Evolutionary conservation across 177 flowering plant genomes (phyloP).

Genomic region (Vitis hybrid): DNA sequence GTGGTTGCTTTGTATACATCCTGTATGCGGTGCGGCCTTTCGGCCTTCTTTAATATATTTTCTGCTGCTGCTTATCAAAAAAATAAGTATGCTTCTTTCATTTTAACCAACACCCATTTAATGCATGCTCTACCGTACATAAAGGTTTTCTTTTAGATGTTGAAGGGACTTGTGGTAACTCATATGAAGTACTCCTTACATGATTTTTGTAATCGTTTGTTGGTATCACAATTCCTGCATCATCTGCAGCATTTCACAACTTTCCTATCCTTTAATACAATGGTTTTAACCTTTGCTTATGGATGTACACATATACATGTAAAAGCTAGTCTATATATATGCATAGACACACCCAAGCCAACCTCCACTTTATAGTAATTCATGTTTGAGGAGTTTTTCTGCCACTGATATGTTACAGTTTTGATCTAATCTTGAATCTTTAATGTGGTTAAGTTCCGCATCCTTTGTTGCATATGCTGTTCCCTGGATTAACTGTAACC

Average conservation of each 20-base stretch:
- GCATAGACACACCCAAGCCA: neutral
- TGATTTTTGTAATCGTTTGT: too few relatives aligned
- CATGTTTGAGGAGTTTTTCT: neutral
- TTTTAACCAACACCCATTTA: neutral
- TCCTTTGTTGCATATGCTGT: neutral
- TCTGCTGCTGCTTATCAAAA: too few relatives aligned
- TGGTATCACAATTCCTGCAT: too few relatives aligned
- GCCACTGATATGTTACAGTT: neutral
- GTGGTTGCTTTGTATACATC: too few relatives aligned
- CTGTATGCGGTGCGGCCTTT: too few relatives aligned
- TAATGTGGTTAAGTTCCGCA: neutral
- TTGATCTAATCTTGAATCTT: slow-evolving; percentile 1
- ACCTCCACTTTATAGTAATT: neutral
- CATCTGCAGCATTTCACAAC: too few relatives aligned
- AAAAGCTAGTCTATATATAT: too few relatives aligned
- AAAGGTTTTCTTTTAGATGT: neutral
- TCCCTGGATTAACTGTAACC: neutral
- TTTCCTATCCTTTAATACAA: too few relatives aligned
- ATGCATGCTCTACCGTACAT: neutral
- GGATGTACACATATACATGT: too few relatives aligned
- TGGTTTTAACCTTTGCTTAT: too few relatives aligned
- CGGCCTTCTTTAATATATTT: too few relatives aligned
- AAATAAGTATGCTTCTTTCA: neutral
- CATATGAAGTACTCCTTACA: too few relatives aligned
- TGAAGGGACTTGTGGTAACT: neutral